A percentile compares a stretch with the other conserved stretches of the same genome.
phyloP scores from a whole-genome alignment of 805 yeast species.

The Candida stauntonica region DNA sequence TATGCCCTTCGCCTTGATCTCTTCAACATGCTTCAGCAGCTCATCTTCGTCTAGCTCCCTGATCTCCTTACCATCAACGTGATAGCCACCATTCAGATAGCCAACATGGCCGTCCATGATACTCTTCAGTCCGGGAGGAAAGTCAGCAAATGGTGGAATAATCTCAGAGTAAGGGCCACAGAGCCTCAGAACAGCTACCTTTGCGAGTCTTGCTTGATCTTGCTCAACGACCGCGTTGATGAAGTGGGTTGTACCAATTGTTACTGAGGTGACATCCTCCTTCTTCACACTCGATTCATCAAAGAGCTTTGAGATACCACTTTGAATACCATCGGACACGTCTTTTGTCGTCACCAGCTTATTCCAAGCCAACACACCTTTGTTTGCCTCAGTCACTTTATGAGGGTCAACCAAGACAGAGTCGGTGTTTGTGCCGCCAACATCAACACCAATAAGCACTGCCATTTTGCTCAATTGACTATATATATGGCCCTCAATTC shows the following conservation, averaged over 20 bases:
- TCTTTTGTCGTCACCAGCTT: constrained; percentile 42
- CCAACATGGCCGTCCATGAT: constrained; percentile 36
- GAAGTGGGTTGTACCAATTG: constrained; percentile 48
- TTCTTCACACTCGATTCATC: constrained; percentile 22
- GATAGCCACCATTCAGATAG: constrained; percentile 36
- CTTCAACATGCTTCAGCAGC: constrained; percentile 26
- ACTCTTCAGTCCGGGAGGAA: constrained; percentile 34
- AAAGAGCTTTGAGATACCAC: constrained; percentile 33
- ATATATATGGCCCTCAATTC: neutral
- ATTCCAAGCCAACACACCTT: constrained; percentile 38
- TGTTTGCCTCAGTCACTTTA: constrained; percentile 16
- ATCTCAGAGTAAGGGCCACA: constrained; percentile 38
- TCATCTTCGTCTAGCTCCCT: constrained; percentile 30
- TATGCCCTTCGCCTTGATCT: constrained; percentile 32
- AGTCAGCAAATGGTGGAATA: constrained; percentile 39
- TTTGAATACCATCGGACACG: constrained; percentile 38
- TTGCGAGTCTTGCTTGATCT: constrained; percentile 36
- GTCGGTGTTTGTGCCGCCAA: constrained; percentile 50
- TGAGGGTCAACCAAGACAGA: constrained; percentile 40
- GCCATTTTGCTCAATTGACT: neutral
- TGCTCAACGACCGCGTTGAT: constrained; percentile 47
- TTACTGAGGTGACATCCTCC: constrained; percentile 35
- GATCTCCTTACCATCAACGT: constrained; percentile 39
- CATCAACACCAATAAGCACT: constrained; percentile 42
- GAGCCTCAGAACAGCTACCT: constrained; percentile 40